Conservation (phyloP, 73 alveolate genomes). For the Paramecium biaurelia region DNA sequence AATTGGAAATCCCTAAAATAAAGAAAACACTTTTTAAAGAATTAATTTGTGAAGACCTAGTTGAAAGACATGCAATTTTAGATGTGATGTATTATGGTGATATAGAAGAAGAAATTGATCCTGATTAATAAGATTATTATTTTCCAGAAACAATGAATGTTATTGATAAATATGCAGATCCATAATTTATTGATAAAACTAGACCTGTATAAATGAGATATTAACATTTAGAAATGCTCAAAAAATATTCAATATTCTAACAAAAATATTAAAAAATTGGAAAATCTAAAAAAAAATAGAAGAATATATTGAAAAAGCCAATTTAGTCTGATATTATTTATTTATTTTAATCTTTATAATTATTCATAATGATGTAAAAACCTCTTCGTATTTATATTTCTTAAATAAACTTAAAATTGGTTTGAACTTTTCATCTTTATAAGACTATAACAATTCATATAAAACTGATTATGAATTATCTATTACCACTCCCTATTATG, state of each 20-base stretch:
- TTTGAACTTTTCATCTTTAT: constrained; percentile 44
- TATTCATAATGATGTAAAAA: constrained; percentile 25
- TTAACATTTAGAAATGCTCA: constrained; percentile 48
- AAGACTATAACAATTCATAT: constrained; percentile 21
- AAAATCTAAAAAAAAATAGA: background rate
- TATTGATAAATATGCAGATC: constrained; percentile 58
- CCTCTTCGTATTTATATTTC: background rate
- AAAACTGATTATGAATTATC: constrained; percentile 39
- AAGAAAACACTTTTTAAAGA: constrained; percentile 44
- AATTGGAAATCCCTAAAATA: constrained; percentile 45
- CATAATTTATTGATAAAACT: constrained; percentile 21
- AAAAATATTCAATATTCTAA: constrained; percentile 48
- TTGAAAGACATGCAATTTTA: constrained; percentile 62
- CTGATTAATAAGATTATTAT: background rate
- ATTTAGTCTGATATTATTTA: background rate
- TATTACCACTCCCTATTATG: constrained; percentile 10
- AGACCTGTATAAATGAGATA: constrained; percentile 48
- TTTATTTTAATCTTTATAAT: background rate
- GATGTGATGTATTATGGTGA: constrained; percentile 66
- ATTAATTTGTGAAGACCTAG: constrained; percentile 49
- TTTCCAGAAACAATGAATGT: constrained; percentile 29
- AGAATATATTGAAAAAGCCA: background rate
- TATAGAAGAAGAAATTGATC: constrained; percentile 19
- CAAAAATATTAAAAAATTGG: constrained; percentile 18
- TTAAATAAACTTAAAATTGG: constrained; percentile 45